Evolutionary conservation across 139 green algal species (phyloP).

Genomic region (Zygnema cylindricum): DNA sequence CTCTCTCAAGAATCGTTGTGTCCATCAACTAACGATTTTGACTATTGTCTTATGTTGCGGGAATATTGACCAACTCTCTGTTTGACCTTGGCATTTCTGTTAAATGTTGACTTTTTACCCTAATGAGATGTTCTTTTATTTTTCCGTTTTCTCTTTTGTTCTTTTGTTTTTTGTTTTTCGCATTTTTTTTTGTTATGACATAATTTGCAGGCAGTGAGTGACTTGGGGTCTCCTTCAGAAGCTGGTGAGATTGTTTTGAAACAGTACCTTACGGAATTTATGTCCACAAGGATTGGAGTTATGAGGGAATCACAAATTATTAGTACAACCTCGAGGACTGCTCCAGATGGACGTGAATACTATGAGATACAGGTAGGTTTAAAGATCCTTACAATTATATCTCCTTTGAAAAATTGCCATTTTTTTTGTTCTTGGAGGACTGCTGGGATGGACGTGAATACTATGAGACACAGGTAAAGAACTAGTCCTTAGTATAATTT

Average conservation of each 20-base stretch:
- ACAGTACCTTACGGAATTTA: conserved; percentile 91
- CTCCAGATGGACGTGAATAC: conserved; percentile 47
- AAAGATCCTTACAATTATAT: no score
- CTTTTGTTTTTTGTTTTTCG: not conserved
- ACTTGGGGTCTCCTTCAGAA: conserved; percentile 82
- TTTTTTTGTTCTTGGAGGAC: conserved; percentile 2
- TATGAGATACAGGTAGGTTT: conserved; percentile 57
- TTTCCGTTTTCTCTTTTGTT: not conserved
- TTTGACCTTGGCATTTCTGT: not conserved
- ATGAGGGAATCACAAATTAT: conserved; percentile 68
- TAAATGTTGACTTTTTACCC: not conserved
- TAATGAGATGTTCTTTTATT: not conserved
- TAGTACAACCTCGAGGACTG: conserved; percentile 23
- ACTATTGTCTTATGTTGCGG: no score
- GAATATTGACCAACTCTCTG: not conserved
- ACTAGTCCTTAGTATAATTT: no score
- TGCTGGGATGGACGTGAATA: conserved; percentile 43
- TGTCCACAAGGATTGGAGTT: conserved; percentile 91
- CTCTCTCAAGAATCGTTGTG: no score
- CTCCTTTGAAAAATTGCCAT: no score
- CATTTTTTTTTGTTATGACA: not conserved
- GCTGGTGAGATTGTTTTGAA: conserved; percentile 74
- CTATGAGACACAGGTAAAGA: conserved; percentile 42
- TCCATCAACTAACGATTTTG: no score
- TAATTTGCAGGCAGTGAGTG: conserved; percentile 64